These are phyloP conservation scores for Ailanthus altissimus DNA, from an alignment of 345 rosid genomes.

Conservation along the genomic window DNA sequence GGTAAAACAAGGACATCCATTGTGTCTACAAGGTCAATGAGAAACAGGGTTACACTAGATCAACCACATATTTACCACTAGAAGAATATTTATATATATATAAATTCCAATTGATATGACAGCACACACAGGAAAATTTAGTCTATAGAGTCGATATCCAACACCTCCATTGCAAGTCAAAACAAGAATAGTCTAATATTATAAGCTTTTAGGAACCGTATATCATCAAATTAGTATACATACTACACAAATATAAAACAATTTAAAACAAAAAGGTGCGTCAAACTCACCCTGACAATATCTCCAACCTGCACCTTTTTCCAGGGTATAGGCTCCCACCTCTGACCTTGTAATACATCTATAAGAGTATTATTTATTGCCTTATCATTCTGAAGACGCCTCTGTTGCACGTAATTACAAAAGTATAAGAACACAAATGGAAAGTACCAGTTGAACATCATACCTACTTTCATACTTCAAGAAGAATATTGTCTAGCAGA, in stretches of 20 bases:
- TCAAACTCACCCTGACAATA: conserved; percentile 72
- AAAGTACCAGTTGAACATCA: conserved; percentile 22
- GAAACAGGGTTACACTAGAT: background rate
- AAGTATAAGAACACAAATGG: conserved; percentile 12
- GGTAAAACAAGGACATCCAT: background rate
- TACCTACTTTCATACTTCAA: conserved; percentile 11
- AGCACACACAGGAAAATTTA: background rate
- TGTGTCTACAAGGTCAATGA: background rate
- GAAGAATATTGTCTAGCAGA: background rate
- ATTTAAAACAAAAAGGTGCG: conserved; percentile 16
- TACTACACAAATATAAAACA: too few species aligned
- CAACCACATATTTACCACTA: background rate
- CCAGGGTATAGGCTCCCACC: conserved; percentile 83
- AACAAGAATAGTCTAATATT: background rate
- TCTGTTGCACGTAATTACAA: conserved; percentile 56
- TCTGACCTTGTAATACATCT: conserved; percentile 85
- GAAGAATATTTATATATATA: background rate
- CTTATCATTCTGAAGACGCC: conserved; percentile 96
- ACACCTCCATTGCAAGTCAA: background rate
- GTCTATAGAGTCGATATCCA: background rate
- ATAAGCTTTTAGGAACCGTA: background rate
- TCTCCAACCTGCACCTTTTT: conserved; percentile 98
- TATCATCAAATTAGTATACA: conserved; percentile 17
- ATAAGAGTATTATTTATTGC: conserved; percentile 72
- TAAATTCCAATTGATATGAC: background rate